Conservation (phyloP, 352 stramenopile genomes). For the Pythium oligandrum region DNA sequence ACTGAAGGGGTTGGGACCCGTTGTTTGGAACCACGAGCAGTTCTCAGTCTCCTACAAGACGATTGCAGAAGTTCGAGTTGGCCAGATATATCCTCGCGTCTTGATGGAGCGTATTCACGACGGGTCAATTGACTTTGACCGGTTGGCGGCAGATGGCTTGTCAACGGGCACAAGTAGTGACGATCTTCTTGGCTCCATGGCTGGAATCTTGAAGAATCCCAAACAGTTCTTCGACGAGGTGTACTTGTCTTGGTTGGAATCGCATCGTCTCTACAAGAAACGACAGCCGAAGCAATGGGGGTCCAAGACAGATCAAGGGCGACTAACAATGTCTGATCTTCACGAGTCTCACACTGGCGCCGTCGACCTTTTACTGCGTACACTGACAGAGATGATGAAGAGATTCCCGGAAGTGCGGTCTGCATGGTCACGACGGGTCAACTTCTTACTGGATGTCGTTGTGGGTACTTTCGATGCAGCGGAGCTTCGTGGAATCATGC, state of each 20-base stretch:
- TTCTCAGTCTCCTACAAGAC: constrained; percentile 64
- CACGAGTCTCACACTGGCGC: too few relatives aligned
- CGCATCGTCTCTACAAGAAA: constrained; percentile 42
- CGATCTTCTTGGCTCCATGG: constrained; percentile 54
- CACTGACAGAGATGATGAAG: too few relatives aligned
- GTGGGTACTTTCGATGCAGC: constrained; percentile 39
- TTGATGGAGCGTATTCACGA: constrained; percentile 66
- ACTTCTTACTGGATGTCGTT: constrained; percentile 48
- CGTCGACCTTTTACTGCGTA: too few relatives aligned
- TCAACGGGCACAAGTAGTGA: neutral
- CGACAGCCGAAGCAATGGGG: too few relatives aligned
- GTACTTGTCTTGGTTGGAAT: constrained; percentile 79
- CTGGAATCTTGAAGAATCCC: constrained; percentile 60
- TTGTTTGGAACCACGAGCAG: constrained; percentile 66
- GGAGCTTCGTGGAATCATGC: constrained; percentile 62
- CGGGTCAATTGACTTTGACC: constrained; percentile 50
- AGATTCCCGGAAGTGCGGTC: too few relatives aligned
- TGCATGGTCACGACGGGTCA: constrained; percentile 21
- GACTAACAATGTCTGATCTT: too few relatives aligned
- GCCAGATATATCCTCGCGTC: constrained; percentile 65
- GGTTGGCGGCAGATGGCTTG: constrained; percentile 34
- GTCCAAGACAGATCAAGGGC: too few relatives aligned
- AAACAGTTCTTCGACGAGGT: constrained; percentile 69
- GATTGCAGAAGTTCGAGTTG: constrained; percentile 59
- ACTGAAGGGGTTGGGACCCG: too few relatives aligned